Conservation (phyloP, 495 filamentous ascomycete species). For the Letharia lupina region DNA sequence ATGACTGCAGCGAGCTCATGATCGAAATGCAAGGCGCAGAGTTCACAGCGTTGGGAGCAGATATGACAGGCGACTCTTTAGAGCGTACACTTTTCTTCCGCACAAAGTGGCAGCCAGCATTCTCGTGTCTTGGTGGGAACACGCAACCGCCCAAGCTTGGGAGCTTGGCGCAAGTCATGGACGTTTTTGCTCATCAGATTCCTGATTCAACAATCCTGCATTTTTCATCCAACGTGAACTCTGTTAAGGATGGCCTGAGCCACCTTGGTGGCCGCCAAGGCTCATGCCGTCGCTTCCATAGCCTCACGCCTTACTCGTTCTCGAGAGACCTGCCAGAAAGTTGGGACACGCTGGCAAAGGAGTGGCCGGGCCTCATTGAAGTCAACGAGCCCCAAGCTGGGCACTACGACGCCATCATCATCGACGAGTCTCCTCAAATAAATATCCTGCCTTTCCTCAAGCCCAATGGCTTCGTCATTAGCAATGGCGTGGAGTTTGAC, state of each 20-base stretch:
- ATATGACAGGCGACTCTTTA: constrained; percentile 11
- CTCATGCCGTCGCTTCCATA: constrained; percentile 18
- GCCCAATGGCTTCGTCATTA: constrained; percentile 19
- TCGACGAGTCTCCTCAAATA: constrained; percentile 13
- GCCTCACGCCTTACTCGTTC: constrained; percentile 17
- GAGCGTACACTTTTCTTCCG: constrained; percentile 24
- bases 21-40: constrained; percentile 24
- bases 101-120: constrained; percentile 24
- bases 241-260: constrained; percentile 12
- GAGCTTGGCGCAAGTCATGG: constrained; percentile 18
- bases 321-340: constrained; percentile 12
- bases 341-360: constrained; percentile 12
- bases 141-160: constrained; percentile 9
- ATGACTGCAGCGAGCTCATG: constrained; percentile 22
- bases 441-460: constrained; percentile 17
- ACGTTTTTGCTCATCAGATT: constrained; percentile 23
- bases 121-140: constrained; percentile 16
- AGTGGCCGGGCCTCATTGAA: constrained; percentile 13
- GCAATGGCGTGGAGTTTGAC: constrained; percentile 7
- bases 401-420: constrained; percentile 19
- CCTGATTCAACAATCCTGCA: constrained; percentile 23
- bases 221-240: constrained; percentile 17
- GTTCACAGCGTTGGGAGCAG: constrained; percentile 22
- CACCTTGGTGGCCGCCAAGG: constrained; percentile 11
- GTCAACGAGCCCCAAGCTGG: constrained; percentile 16